A percentile compares a stretch with the other conserved stretches of the same genome.
These are phyloP conservation scores for Xylaria sp. DNA, from an alignment of 2,329 filamentous ascomycete genomes.

Conservation along the genomic window DNA sequence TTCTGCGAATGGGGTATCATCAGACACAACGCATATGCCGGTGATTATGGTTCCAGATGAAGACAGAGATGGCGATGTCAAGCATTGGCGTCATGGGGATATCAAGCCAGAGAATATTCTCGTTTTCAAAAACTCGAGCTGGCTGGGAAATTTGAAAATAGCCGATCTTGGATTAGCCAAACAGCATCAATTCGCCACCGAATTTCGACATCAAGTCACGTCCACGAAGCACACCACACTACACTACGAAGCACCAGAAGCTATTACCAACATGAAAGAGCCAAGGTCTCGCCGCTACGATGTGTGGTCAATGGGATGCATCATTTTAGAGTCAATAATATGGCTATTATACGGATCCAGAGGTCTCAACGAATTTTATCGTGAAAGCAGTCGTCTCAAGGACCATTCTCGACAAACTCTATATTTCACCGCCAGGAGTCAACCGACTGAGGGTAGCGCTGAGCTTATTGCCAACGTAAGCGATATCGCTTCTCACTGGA, in stretches of 20 bases:
- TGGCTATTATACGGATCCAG: conserved; percentile 32
- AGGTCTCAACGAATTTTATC: conserved; percentile 14
- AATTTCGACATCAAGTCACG: conserved; percentile 10
- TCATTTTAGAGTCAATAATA: conserved; percentile 37
- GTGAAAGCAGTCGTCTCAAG: background rate
- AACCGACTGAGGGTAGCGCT: background rate
- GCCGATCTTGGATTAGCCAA: conserved; percentile 30
- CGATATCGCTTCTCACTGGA: conserved; percentile 14
- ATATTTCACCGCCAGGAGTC: conserved; percentile 9
- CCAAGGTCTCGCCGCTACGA: conserved; percentile 34
- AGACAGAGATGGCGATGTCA: background rate
- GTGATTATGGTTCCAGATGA: background rate
- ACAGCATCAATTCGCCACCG: conserved; percentile 19
- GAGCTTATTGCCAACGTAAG: conserved; percentile 6
- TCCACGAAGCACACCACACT: conserved; percentile 19
- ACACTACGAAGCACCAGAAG: conserved; percentile 25
- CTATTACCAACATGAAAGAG: background rate
- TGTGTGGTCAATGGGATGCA: conserved; percentile 39
- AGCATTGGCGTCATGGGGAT: conserved; percentile 23
- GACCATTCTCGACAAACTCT: background rate
- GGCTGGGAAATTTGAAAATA: conserved; percentile 25
- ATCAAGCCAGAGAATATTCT: conserved; percentile 36
- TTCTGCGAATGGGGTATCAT: background rate
- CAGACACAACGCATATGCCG: background rate
- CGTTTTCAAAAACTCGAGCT: conserved; percentile 7